Base-by-base conservation (phyloP, 2,329 filamentous ascomycete species). In the Colletotrichum tabaci region DNA sequence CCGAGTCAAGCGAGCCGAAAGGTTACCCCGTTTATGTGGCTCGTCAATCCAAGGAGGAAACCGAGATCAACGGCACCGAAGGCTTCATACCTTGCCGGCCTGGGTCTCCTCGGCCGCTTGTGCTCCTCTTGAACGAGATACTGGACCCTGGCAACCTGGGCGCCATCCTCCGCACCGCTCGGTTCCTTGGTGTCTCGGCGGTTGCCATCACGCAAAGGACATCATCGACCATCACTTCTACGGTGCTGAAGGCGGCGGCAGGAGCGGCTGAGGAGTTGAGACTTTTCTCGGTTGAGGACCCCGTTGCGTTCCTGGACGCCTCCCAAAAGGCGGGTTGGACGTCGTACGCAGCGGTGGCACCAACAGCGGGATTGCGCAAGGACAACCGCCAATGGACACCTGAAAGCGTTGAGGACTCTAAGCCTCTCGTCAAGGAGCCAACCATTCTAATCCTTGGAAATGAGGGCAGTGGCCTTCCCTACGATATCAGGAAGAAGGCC, bases 71-170 rank as follows among this genome's bases (percentile, higher is more conserved):
- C 77, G 94, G 94, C 35, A 87, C 83, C 0, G 83, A 88, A 18
- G 80, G 83, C 2, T 90, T 94, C 73, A 76, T 87, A 57, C 73
- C 66, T 73, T 75, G 73, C 53, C 75, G 75, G 26, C 86, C 83
- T 67, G 80, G 79, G 35, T 77, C 78, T n/a, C 84, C 89, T 66
- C 89, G 91, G 61, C 94, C 94, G 0, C 86, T 97, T 40, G 85
- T 97, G 10, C 84, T 97, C 2, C 83, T 96, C 42, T 84, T 96
- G 2, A 92, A 96, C 75, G 89, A 92, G 65, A 91, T 97, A 47
- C 83, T 94, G 12, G 96, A 99, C 77, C 93, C 95, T 0, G 95
- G 94, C 35, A 99, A 99, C 78, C 85, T 98, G 0, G 96, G 96
- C 52, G 94, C 92, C 26, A 96, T 98, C 71, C 87, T 98, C 53